These are phyloP conservation scores for Penicillium capsulatum DNA, from an alignment of 2,329 filamentous ascomycete species.

Conservation along the genomic window DNA sequence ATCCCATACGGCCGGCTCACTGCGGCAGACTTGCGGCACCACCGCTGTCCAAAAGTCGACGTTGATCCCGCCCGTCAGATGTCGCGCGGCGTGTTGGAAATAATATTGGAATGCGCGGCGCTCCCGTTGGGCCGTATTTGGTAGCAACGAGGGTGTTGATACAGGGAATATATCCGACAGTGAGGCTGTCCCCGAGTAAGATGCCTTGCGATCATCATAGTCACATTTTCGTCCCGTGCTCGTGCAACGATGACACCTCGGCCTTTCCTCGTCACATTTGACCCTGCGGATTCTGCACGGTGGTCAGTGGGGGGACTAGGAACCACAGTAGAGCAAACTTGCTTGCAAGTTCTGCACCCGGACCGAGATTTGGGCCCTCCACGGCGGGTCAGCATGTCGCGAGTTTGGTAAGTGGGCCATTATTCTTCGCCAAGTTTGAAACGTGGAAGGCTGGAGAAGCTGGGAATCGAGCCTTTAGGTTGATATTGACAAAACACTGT, in stretches of 20 bases:
- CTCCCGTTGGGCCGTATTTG: constrained; percentile 10
- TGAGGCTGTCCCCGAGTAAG: not conserved
- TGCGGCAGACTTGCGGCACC: constrained; percentile 14
- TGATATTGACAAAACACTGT: no score
- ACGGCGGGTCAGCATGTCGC: no score
- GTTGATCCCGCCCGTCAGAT: constrained; percentile 10
- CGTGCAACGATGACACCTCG: constrained; percentile 12
- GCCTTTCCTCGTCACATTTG: constrained; percentile 23
- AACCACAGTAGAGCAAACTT: not conserved
- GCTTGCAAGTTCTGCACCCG: constrained; percentile 21
- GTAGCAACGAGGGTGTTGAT: constrained; percentile 1
- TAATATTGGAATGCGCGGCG: constrained; percentile 21
- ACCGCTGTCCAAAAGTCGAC: constrained; percentile 16
- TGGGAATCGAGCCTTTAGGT: no score
- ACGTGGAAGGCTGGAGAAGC: no score
- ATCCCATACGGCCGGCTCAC: constrained; percentile 21
- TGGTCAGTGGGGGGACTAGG: not conserved
- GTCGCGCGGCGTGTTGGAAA: constrained; percentile 13
- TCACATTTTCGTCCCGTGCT: constrained; percentile 15
- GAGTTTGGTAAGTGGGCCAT: no score
- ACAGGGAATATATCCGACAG: not conserved
- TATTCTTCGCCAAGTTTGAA: no score
- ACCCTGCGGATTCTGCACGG: constrained; percentile 16
- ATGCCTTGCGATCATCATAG: constrained; percentile 1
- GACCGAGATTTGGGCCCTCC: constrained; percentile 8